These are phyloP conservation scores for Chaetomium tenue DNA, from an alignment of 495 filamentous ascomycete genomes.

Conservation along the genomic window DNA sequence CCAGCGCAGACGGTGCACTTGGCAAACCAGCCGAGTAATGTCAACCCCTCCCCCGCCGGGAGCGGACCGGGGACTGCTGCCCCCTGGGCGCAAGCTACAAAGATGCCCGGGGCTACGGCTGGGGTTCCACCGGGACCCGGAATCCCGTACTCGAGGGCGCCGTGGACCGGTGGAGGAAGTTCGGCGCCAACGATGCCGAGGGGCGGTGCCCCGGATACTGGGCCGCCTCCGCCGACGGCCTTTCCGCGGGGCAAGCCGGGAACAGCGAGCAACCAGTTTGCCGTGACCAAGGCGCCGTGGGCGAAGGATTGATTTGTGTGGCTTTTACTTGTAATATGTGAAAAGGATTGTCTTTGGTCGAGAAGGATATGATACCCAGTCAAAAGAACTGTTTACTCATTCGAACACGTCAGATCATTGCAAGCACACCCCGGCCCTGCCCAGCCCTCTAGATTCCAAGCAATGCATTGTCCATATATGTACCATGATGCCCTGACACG, in stretches of 20 bases:
- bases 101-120: conserved; percentile 29
- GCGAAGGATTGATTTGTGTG: conserved; percentile 20
- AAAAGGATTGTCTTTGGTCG: background rate
- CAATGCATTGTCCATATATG: background rate
- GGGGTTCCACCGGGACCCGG: conserved; percentile 28
- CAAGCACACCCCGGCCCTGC: no score
- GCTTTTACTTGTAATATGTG: background rate
- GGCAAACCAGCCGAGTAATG: conserved; percentile 48
- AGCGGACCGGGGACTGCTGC: conserved; percentile 34
- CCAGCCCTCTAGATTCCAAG: background rate
- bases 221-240: conserved; percentile 24
- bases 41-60: conserved; percentile 23
- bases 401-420: background rate
- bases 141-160: conserved; percentile 38
- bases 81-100: conserved; percentile 42
- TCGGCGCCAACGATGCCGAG: conserved; percentile 19
- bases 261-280: conserved; percentile 34
- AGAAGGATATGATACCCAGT: conserved; percentile 10
- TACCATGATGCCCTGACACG: background rate
- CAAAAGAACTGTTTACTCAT: background rate
- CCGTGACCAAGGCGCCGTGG: conserved; percentile 38
- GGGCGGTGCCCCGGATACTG: conserved; percentile 28
- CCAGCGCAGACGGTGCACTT: conserved; percentile 55
- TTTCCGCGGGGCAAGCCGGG: conserved; percentile 33
- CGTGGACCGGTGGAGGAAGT: conserved; percentile 20